Evolutionary conservation across 164 flowering plant genomes (phyloP).

Genomic region (Magnolia sinica): DNA sequence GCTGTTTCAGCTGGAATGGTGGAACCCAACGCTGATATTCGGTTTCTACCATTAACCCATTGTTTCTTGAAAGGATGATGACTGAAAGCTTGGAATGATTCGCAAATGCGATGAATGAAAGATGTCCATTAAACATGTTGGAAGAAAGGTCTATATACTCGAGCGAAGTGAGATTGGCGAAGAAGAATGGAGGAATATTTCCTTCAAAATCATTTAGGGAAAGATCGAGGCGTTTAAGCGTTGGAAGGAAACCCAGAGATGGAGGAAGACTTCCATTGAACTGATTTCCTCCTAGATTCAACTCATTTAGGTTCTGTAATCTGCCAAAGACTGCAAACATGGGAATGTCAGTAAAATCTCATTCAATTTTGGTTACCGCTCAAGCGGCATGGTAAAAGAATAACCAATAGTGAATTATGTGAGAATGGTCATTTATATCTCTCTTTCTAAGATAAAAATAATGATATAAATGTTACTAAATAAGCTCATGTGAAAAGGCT

Average conservation of each 20-base stretch:
- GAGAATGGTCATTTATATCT: no score
- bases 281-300: constrained; percentile 5
- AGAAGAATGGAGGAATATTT: not conserved
- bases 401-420: no score
- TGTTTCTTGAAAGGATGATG: not conserved
- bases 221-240: not conserved
- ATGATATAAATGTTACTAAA: no score
- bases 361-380: no score
- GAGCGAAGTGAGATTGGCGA: constrained; percentile 1
- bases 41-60: not conserved
- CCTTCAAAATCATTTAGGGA: not conserved
- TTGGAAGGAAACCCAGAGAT: constrained; percentile 11
- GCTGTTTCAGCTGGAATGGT: not conserved
- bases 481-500: no score
- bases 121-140: not conserved
- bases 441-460: no score
- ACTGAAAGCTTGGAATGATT: constrained; percentile 5
- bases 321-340: not conserved
- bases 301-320: not conserved
- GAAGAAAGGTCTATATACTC: not conserved
- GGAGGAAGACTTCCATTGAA: constrained; percentile 15
- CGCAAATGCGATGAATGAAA: constrained; percentile 1
- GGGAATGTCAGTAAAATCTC: no score
- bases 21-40: constrained; percentile 2
- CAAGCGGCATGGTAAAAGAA: no score